Conservation (phyloP, 306 rosid genomes). For the Sphenostylis stenocarpa region DNA sequence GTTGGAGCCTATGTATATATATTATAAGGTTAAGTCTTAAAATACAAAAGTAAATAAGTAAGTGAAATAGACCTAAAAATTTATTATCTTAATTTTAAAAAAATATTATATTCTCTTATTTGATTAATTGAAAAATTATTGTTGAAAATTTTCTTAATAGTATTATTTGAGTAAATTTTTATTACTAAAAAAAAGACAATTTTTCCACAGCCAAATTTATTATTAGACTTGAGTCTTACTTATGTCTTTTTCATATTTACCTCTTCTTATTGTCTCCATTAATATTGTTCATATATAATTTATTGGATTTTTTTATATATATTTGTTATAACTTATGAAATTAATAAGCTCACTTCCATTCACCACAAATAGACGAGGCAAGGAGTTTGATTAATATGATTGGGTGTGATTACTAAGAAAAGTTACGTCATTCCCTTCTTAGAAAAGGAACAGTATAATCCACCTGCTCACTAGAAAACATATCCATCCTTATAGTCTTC, state of each 20-base stretch:
- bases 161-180: not conserved
- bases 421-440: slow-evolving; percentile 26
- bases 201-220: not conserved
- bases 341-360: not conserved
- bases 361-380: not conserved
- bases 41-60: too few species aligned
- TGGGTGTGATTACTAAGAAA: not conserved
- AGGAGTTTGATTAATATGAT: not conserved
- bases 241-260: not conserved
- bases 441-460: slow-evolving; percentile 23
- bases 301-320: slow-evolving; percentile 20
- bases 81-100: too few species aligned
- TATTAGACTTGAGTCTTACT: not conserved
- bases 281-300: not conserved
- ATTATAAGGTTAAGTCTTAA: too few species aligned
- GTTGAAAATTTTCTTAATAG: too few species aligned
- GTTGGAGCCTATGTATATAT: too few species aligned
- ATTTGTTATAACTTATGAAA: not conserved
- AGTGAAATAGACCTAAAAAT: too few species aligned
- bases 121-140: too few species aligned
- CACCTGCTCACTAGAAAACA: slow-evolving; percentile 33
- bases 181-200: not conserved
- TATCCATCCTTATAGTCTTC: not conserved
- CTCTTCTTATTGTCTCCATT: not conserved
- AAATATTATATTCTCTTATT: too few species aligned